A percentile compares a stretch with the other conserved stretches of the same genome.
These are phyloP conservation scores for Magnaporthiopsis rhizophila DNA, from an alignment of 2,329 filamentous ascomycete species.

Conservation along the genomic window DNA sequence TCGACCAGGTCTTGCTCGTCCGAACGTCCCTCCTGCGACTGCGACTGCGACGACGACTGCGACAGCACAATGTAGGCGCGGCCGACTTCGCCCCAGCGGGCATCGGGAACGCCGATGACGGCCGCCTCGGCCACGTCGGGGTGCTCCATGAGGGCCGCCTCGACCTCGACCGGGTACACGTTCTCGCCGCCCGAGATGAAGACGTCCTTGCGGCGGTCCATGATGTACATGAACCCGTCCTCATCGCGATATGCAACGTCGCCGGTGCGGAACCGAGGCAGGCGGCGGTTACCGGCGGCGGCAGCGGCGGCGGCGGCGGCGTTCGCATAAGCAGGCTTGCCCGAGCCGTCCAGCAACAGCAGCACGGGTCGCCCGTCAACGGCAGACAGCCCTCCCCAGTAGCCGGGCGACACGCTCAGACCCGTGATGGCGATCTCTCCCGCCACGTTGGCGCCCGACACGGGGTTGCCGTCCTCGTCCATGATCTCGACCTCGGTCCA, in stretches of 20 bases:
- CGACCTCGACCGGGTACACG: conserved; percentile 13
- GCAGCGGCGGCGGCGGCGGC: background rate
- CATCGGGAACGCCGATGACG: conserved; percentile 10
- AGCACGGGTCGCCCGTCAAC: background rate
- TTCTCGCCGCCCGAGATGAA: conserved; percentile 14
- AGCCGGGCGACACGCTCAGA: conserved; percentile 6
- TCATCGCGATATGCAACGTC: conserved; percentile 8
- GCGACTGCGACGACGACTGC: background rate
- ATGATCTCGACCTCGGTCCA: conserved; percentile 5
- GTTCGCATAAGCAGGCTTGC: background rate
- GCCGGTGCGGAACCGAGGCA: conserved; percentile 7
- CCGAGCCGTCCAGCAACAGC: background rate
- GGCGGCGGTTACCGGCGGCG: no score
- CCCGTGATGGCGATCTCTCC: conserved; percentile 8
- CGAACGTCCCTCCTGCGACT: no score
- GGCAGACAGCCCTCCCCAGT: conserved; percentile 8
- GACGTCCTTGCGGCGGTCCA: conserved; percentile 11
- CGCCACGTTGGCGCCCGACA: background rate
- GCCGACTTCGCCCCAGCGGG: conserved; percentile 11
- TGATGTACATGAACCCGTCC: conserved; percentile 11
- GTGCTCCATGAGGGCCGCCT: conserved; percentile 10
- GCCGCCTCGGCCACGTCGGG: conserved; percentile 9
- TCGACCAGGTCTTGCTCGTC: conserved; percentile 5
- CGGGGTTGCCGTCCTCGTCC: conserved; percentile 1
- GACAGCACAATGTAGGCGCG: conserved; percentile 7